phyloP scores from a whole-genome alignment of 1,139 yeast species.

The Saccharomyces hybrid region DNA sequence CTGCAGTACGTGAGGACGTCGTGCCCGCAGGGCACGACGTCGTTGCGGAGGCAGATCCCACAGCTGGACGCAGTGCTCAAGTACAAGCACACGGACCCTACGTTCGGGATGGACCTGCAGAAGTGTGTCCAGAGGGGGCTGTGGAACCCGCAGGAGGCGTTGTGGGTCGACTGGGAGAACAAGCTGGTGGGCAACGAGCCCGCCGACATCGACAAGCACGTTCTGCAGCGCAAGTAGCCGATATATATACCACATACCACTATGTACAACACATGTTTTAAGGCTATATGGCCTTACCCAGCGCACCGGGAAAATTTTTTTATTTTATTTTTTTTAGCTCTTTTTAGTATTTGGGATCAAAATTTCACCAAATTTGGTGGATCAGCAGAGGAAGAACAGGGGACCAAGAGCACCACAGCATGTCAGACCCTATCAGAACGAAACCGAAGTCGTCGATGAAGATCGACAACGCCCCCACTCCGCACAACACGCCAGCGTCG shows the following conservation, averaged over 20 bases:
- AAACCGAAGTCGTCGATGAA: conserved; percentile 41
- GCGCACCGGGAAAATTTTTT: neutral
- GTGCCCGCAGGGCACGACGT: conserved; percentile 6
- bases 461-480: conserved; percentile 93
- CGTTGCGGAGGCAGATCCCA: conserved; percentile 17
- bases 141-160: conserved; percentile 20
- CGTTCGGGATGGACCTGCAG: conserved; percentile 19
- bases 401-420: conserved; percentile 5
- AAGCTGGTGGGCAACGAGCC: conserved; percentile 18
- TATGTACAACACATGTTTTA: neutral
- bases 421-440: conserved; percentile 32
- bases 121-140: conserved; percentile 15
- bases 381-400: neutral
- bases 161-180: conserved; percentile 31
- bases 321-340: no score
- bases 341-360: neutral
- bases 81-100: conserved; percentile 13
- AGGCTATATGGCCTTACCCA: neutral
- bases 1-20: conserved; percentile 21
- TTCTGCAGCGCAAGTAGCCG: neutral
- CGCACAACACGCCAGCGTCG: conserved; percentile 96
- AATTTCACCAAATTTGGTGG: neutral
- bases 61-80: conserved; percentile 13
- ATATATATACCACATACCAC: neutral
- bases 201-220: conserved; percentile 7